Evolutionary conservation across 1,139 yeast species (phyloP).

Genomic region (Geotrichum restrictum): DNA sequence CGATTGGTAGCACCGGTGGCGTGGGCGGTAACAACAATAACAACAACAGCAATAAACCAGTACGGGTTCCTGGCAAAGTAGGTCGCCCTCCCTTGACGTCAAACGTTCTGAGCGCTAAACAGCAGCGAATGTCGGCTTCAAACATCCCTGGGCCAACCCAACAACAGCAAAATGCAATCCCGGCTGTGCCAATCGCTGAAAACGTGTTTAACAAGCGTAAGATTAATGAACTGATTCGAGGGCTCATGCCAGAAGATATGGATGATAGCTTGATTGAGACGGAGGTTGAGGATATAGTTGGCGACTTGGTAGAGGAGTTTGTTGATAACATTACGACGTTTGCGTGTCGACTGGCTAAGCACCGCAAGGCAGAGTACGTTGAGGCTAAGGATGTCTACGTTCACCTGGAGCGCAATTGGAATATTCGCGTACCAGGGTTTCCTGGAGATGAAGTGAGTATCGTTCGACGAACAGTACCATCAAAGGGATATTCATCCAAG

Average conservation of each 20-base stretch:
- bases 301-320: slow-evolving; percentile 94
- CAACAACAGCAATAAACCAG: no score
- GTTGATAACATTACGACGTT: slow-evolving; percentile 87
- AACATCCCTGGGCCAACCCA: not conserved
- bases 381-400: slow-evolving; percentile 88
- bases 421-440: slow-evolving; percentile 89
- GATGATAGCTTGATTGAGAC: slow-evolving; percentile 62
- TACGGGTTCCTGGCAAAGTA: slow-evolving; percentile 20
- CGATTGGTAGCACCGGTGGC: not conserved
- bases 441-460: slow-evolving; percentile 79
- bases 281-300: slow-evolving; percentile 87
- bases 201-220: slow-evolving; percentile 86
- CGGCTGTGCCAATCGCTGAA: slow-evolving; percentile 48
- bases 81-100: slow-evolving; percentile 20
- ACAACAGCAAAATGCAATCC: not conserved
- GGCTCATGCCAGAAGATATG: slow-evolving; percentile 79
- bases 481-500: slow-evolving; percentile 65
- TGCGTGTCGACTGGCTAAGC: slow-evolving; percentile 92
- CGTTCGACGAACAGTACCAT: slow-evolving; percentile 77
- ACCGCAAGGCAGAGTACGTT: slow-evolving; percentile 81
- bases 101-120: slow-evolving; percentile 10
- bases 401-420: slow-evolving; percentile 93
- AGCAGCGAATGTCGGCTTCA: slow-evolving; percentile 4
- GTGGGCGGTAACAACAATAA: no score
- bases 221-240: slow-evolving; percentile 74